phyloP scores from a whole-genome alignment of 208 protist genomes.

The Trichomonas tenax region DNA sequence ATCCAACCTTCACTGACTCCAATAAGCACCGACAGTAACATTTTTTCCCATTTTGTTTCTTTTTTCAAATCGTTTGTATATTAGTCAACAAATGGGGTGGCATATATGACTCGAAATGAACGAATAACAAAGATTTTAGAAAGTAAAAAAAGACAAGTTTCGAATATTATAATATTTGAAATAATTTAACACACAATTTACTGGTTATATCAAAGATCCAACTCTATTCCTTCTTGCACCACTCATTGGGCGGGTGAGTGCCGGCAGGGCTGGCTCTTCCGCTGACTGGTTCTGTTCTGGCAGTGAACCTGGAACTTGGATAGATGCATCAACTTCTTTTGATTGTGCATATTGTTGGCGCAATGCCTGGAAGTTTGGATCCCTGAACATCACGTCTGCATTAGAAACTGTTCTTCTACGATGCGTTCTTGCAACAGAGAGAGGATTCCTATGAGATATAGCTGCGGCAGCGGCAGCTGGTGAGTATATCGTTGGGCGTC shows the following conservation, averaged over 20 bases:
- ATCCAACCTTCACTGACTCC: too few species aligned
- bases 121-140: too few species aligned
- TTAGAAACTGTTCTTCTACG: neutral
- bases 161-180: too few species aligned
- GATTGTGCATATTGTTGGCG: neutral
- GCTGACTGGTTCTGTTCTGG: neutral
- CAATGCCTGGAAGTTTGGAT: neutral
- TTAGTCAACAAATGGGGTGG: too few species aligned
- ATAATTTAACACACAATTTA: too few species aligned
- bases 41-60: too few species aligned
- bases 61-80: too few species aligned
- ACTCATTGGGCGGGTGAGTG: neutral
- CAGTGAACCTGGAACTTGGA: neutral
- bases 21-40: too few species aligned
- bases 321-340: neutral
- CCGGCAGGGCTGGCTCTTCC: neutral
- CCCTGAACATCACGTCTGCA: neutral
- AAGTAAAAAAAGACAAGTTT: too few species aligned
- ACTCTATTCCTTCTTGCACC: neutral
- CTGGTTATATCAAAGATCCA: neutral
- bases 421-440: neutral
- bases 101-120: too few species aligned
- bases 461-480: neutral
- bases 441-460: neutral
- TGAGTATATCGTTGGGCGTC: neutral